phyloP scores from a whole-genome alignment of 2,329 filamentous ascomycete species.

The Berkeleyomyces rouxiae region DNA sequence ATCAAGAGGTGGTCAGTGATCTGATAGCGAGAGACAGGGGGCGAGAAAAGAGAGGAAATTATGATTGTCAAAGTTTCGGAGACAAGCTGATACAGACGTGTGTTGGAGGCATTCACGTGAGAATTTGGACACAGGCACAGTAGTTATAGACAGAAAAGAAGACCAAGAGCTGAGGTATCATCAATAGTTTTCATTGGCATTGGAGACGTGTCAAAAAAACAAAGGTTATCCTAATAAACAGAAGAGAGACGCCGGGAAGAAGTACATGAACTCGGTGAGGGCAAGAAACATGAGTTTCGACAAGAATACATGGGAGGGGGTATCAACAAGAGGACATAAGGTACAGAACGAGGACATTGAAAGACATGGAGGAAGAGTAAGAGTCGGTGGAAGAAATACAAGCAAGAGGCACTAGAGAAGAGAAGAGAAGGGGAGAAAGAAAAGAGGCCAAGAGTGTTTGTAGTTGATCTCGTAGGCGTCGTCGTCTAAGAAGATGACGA shows the following conservation, averaged over 20 bases:
- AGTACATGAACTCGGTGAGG: background rate
- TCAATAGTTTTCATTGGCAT: background rate
- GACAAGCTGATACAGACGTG: background rate
- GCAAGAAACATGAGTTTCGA: background rate
- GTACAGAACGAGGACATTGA: constrained; percentile 1
- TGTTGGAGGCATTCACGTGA: background rate
- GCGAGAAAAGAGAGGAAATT: background rate
- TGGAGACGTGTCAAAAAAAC: background rate
- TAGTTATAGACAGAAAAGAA: background rate
- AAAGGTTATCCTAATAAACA: constrained; percentile 1
- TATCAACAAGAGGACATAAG: constrained; percentile 8
- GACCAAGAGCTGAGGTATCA: background rate
- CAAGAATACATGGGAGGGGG: background rate
- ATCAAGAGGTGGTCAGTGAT: background rate
- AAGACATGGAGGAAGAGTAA: background rate
- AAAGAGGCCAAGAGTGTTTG: constrained; percentile 1
- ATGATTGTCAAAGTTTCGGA: background rate
- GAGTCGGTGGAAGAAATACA: background rate
- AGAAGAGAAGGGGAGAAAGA: constrained; percentile 4
- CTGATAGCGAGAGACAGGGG: background rate
- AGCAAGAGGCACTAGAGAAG: background rate
- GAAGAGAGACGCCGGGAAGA: background rate
- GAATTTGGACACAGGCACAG: too few species aligned
- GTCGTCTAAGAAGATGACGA: background rate
- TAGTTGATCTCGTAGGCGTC: background rate